Base-by-base conservation (phyloP, 768 basidiomycete species). In the Panaeolus papilionaceus region DNA sequence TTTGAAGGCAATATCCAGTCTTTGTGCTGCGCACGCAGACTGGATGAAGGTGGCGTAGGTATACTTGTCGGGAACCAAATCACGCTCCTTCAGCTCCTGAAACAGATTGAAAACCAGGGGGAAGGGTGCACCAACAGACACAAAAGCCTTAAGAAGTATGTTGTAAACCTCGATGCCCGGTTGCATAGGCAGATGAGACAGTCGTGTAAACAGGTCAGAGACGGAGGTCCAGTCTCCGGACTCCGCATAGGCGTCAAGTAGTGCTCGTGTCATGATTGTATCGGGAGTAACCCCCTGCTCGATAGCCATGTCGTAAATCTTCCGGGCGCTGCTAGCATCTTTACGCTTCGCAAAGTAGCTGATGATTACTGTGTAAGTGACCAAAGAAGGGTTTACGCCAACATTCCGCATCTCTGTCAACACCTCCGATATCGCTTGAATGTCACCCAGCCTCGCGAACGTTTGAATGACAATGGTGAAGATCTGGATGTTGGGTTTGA, bases 221-320 rank as follows among this genome's bases (percentile, higher is more conserved):
- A 91, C 94, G 28, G 89, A 89, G 54, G 80, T 76, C 94, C 94
- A 98, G 11, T 90, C 88, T 1, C 92, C 93, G 1, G 89, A 84
- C 73, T 93, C 89, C 62, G 94, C 91, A 73, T 96, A 88, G 0
- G 92, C 94, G 71, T 93, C 88, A 89, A 98, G 89, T 62, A 97
- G 76, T 6, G 91, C 79, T 14, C 87, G 84, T 70, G 90, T 80
- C 89, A 94, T 90, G 44, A 75, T 79, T 40, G 82, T 80, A 75
- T 93, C 89, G 2, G 91, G 92, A 16, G 78, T 75, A 65, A 94
- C 73, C 16, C 89, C 89, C 44, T 90, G 88, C 16, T 77, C 73
- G 54, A 93, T 61, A 0, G 92, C 85, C 76, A 85, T 80, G 79
- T 58, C 16, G 94, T 62, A 93, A 76, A 11, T 82, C 81, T 73